A percentile compares a stretch with the other conserved stretches of the same genome.
phyloP scores from a whole-genome alignment of 371 early-diverging fungal genomes.

The Syncephalastrum contaminatum region DNA sequence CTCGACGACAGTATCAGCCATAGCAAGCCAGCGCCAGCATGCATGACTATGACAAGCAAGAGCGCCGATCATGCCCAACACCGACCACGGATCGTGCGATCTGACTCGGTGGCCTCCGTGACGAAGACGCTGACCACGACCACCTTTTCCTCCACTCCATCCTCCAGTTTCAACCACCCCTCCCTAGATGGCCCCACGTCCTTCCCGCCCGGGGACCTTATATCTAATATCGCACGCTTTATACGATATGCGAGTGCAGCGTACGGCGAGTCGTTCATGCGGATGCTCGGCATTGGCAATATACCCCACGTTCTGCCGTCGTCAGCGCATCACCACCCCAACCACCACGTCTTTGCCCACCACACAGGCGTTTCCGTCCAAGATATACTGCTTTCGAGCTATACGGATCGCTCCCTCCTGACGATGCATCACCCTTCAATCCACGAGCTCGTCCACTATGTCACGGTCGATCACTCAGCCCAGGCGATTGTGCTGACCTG shows the following conservation, averaged over 20 bases:
- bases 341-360: constrained; percentile 72
- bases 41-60: no score
- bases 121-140: no score
- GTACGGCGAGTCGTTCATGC: constrained; percentile 86
- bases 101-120: no score
- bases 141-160: no score
- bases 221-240: constrained; percentile 71
- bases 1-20: no score
- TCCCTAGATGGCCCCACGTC: no score
- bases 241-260: constrained; percentile 77
- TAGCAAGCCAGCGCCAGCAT: no score
- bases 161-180: no score
- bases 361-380: constrained; percentile 66
- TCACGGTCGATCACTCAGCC: constrained; percentile 77
- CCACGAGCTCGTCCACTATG: constrained; percentile 81
- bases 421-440: constrained; percentile 52
- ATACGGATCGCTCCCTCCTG: constrained; percentile 39
- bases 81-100: no score
- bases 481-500: constrained; percentile 81
- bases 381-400: constrained; percentile 69
- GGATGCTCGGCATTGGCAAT: constrained; percentile 72
- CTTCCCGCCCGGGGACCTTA: constrained; percentile 63
- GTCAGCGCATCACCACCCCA: constrained; percentile 56
- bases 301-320: constrained; percentile 47
- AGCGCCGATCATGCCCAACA: no score